Percentiles rank a stretch among this genome's conserved stretches.
Conservation (phyloP, 306 rosid species). For the Dryas octopetala region DNA sequence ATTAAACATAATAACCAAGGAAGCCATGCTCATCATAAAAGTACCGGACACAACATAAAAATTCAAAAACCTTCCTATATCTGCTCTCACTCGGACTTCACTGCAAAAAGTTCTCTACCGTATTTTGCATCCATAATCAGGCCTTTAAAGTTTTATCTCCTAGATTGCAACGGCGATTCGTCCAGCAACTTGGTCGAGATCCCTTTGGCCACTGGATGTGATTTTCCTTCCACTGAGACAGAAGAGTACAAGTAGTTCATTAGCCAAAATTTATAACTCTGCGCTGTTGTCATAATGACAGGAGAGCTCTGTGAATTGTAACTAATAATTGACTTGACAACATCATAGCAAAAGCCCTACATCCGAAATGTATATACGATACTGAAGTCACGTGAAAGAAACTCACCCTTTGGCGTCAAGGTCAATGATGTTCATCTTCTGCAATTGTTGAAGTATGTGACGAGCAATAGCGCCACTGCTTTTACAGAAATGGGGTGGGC, state of each 20-base stretch:
- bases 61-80: constrained; percentile 7
- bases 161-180: constrained; percentile 36
- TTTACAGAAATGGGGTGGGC: constrained; percentile 75
- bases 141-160: neutral
- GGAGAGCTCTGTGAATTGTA: neutral
- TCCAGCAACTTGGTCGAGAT: constrained; percentile 59
- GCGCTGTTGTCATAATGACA: neutral
- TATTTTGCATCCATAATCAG: neutral
- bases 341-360: neutral
- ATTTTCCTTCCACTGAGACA: constrained; percentile 43
- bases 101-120: neutral
- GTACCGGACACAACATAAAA: neutral
- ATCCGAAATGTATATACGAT: neutral
- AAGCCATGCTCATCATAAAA: constrained; percentile 3
- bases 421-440: constrained; percentile 52
- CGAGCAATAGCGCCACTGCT: constrained; percentile 75
- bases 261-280: neutral
- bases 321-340: too few species aligned
- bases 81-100: constrained; percentile 2
- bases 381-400: neutral
- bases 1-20: neutral
- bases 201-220: constrained; percentile 44
- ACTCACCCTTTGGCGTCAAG: constrained; percentile 61
- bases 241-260: neutral
- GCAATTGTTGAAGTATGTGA: constrained; percentile 64